Base-by-base conservation (phyloP, 2,329 filamentous ascomycete genomes). In the Neobulgaria alba region DNA sequence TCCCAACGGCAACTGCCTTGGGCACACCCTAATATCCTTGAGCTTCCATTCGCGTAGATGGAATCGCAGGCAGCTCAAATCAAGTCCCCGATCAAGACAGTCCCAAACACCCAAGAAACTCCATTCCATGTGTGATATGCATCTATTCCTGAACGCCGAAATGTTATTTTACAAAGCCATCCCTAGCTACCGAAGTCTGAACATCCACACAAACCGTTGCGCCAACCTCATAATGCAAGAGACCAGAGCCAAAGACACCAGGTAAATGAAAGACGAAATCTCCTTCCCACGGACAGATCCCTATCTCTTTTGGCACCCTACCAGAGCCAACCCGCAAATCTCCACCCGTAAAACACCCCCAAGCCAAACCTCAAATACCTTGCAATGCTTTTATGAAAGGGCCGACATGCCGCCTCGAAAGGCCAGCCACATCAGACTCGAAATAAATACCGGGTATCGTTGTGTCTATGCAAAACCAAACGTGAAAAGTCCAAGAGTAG, bases 391-490 rank as follows among this genome's bases (percentile, higher is more conserved):
- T 52, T 50, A 46, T 49, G 46, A 52, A 50, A 45, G 51, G 49
- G 29, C 46, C 49, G 48, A 47, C 50, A 48, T 43, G 45, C 50
- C 50, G 52, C 50, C 38, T 35, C 44, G 34, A 47, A 36, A 47
- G 47, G 43, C 47, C 40, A 44, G 38, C 46, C 40, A 47, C 43
- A 43, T 52, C 46, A 44, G 17, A 26, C 49, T 46, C 45, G 46
- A 50, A 54, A 53, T 52, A 45, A 47, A 52, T 45, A 52, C 50
- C 47, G 55, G 56, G 56, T 58, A 59, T 58, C 57, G 53, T 49
- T 55, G 39, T 46, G 48, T 58, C 52, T 58, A 57, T 57, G 53
- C 50, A 55, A 55, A 57, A 58, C 54, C 51, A 50, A 53, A 54
- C 40, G 51, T 49, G 34, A 52, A 50, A 53, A 47, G 37, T 47